Conservation (phyloP, 257 asterid species). For the Vinca minor region DNA sequence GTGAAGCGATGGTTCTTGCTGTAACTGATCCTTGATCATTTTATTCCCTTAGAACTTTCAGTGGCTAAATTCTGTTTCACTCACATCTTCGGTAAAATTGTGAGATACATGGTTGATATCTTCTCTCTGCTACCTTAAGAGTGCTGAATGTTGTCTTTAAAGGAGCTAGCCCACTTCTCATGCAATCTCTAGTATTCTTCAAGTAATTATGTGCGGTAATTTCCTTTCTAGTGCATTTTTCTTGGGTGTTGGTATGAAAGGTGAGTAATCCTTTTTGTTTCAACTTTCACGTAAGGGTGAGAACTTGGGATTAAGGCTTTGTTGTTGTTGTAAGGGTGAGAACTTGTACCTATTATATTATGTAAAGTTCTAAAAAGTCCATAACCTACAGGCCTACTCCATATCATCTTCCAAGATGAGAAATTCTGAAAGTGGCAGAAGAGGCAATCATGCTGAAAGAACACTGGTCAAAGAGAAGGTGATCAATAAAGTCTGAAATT, state of each 20-base stretch:
- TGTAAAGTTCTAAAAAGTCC: not conserved
- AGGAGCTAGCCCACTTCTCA: not conserved
- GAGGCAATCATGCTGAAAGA: conserved; percentile 37
- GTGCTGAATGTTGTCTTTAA: not conserved
- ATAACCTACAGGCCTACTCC: conserved; percentile 44
- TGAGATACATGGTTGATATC: not conserved
- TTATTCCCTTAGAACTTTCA: not conserved
- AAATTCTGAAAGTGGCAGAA: conserved; percentile 40
- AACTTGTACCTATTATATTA: not conserved
- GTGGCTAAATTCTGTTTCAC: conserved; percentile 3
- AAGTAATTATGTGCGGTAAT: not conserved
- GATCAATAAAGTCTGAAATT: conserved; percentile 16
- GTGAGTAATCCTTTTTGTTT: not conserved
- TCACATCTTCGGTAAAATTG: not conserved
- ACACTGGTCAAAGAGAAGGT: conserved; percentile 56
- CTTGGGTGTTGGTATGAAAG: not conserved
- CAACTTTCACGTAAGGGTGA: too few relatives aligned
- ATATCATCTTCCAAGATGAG: conserved; percentile 51
- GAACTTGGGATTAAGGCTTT: too few relatives aligned
- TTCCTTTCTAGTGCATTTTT: not conserved
- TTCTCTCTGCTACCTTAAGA: not conserved
- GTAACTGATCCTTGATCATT: not conserved
- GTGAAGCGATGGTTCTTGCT: not conserved
- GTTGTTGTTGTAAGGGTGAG: not conserved
- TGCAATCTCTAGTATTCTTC: not conserved